phyloP scores from a whole-genome alignment of 768 basidiomycete genomes.

The Scleroderma bovista region DNA sequence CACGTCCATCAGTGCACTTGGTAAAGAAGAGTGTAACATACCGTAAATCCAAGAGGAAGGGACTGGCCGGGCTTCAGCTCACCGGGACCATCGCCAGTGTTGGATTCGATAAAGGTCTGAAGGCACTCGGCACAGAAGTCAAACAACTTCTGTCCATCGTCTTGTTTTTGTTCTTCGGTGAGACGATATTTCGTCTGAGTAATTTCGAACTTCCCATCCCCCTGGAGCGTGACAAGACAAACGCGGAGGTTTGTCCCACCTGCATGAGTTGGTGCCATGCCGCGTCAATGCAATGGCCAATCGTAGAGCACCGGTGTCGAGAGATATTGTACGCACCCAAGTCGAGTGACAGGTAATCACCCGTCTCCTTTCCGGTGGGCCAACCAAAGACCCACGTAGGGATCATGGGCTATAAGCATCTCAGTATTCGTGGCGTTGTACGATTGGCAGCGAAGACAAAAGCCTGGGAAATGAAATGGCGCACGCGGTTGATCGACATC shows the following conservation, averaged over 20 bases:
- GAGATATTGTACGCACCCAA: slow-evolving; percentile 51
- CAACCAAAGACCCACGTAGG: slow-evolving; percentile 96
- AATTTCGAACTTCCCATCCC: slow-evolving; percentile 94
- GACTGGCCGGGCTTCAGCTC: slow-evolving; percentile 45
- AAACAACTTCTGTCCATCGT: slow-evolving; percentile 91
- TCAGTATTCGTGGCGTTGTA: slow-evolving; percentile 5
- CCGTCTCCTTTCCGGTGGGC: slow-evolving; percentile 85
- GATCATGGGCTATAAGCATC: slow-evolving; percentile 75
- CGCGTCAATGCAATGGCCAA: background rate
- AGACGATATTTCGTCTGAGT: slow-evolving; percentile 97
- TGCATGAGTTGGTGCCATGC: slow-evolving; percentile 20
- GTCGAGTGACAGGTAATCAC: slow-evolving; percentile 87
- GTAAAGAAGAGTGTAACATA: slow-evolving; percentile 36
- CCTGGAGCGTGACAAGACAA: slow-evolving; percentile 89
- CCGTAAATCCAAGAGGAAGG: slow-evolving; percentile 90
- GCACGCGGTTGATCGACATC: background rate
- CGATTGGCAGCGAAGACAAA: background rate
- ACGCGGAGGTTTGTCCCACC: slow-evolving; percentile 98
- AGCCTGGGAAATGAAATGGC: too few relatives aligned
- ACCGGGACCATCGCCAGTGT: slow-evolving; percentile 48
- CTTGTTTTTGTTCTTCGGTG: slow-evolving; percentile 96
- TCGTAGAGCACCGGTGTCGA: background rate
- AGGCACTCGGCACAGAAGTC: slow-evolving; percentile 97
- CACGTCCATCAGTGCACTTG: slow-evolving; percentile 2
- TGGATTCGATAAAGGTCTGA: slow-evolving; percentile 80